phyloP scores from a whole-genome alignment of 768 basidiomycete species.

The Leccinum incarnatum region DNA sequence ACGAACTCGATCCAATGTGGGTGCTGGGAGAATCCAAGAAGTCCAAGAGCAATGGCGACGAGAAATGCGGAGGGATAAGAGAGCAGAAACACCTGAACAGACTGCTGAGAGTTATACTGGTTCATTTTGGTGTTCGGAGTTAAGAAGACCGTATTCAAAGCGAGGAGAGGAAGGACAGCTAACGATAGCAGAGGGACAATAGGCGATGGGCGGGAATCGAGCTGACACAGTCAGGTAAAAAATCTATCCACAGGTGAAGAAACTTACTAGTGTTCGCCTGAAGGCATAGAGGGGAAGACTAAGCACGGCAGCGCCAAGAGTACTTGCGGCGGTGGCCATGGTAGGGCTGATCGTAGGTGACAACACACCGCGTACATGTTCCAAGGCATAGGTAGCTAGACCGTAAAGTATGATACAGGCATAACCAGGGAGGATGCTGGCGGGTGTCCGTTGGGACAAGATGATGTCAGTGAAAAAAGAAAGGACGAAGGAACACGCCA shows the following conservation, averaged over 20 bases:
- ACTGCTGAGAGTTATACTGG: constrained; percentile 46
- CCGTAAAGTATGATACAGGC: constrained; percentile 60
- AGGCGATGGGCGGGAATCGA: constrained; percentile 49
- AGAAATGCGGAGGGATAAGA: constrained; percentile 55
- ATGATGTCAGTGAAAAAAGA: constrained; percentile 57
- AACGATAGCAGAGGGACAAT: constrained; percentile 56
- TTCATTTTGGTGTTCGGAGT: constrained; percentile 50
- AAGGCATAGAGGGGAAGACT: constrained; percentile 65
- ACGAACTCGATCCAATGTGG: constrained; percentile 58
- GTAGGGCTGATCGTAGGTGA: constrained; percentile 56
- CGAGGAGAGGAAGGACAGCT: constrained; percentile 57
- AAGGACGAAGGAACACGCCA: constrained; percentile 48
- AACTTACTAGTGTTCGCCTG: constrained; percentile 54
- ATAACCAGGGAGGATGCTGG: constrained; percentile 58
- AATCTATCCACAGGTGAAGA: neutral
- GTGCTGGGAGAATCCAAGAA: constrained; percentile 60
- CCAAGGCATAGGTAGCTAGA: constrained; percentile 56
- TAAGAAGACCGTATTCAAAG: constrained; percentile 60
- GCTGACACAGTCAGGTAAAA: constrained; percentile 33
- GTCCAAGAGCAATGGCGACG: constrained; percentile 53
- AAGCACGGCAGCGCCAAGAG: constrained; percentile 61
- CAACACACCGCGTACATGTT: constrained; percentile 58
- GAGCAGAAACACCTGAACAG: constrained; percentile 53
- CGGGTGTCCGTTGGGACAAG: constrained; percentile 38
- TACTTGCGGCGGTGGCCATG: constrained; percentile 53